Conservation (phyloP, 2,329 filamentous ascomycete species). For the Phaeosphaeriaceae sp. region DNA sequence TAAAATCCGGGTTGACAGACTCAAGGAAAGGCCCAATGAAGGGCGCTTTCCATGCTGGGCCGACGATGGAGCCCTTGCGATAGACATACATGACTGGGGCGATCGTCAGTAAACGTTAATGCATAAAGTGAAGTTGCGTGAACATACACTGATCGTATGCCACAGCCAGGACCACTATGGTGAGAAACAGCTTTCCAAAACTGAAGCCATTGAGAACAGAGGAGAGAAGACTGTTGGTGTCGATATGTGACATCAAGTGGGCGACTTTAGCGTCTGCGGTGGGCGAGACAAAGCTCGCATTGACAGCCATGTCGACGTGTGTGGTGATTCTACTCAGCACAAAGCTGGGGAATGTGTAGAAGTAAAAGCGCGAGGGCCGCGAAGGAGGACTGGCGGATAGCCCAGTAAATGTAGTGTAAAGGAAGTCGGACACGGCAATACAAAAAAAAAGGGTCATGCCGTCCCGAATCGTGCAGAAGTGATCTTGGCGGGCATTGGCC, state of each 20-base stretch:
- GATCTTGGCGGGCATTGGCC: slow-evolving; percentile 18
- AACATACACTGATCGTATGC: slow-evolving; percentile 88
- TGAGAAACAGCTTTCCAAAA: slow-evolving; percentile 54
- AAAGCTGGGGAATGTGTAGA: not conserved
- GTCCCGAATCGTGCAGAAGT: slow-evolving; percentile 15
- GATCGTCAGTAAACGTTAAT: slow-evolving; percentile 41
- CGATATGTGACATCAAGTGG: slow-evolving; percentile 38
- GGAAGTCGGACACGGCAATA: slow-evolving; percentile 8
- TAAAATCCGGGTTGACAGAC: slow-evolving; percentile 89
- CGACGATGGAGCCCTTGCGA: slow-evolving; percentile 55
- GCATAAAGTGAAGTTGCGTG: not conserved
- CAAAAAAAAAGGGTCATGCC: slow-evolving; percentile 16
- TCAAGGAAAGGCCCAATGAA: slow-evolving; percentile 90
- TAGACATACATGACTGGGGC: slow-evolving; percentile 59
- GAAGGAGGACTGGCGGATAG: slow-evolving; percentile 5
- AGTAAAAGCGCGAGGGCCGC: slow-evolving; percentile 11
- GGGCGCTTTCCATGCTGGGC: slow-evolving; percentile 56
- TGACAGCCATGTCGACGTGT: slow-evolving; percentile 39
- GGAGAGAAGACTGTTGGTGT: slow-evolving; percentile 38
- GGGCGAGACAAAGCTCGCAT: slow-evolving; percentile 49
- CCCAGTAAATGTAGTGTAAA: slow-evolving; percentile 10
- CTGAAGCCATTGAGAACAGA: slow-evolving; percentile 41
- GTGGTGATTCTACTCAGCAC: slow-evolving; percentile 9
- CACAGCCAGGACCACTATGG: slow-evolving; percentile 73
- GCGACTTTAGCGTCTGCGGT: slow-evolving; percentile 47